A percentile compares a stretch with the other conserved stretches of the same genome.
phyloP scores from a whole-genome alignment of 2,329 filamentous ascomycete species.

The Ophiostoma sp. region DNA sequence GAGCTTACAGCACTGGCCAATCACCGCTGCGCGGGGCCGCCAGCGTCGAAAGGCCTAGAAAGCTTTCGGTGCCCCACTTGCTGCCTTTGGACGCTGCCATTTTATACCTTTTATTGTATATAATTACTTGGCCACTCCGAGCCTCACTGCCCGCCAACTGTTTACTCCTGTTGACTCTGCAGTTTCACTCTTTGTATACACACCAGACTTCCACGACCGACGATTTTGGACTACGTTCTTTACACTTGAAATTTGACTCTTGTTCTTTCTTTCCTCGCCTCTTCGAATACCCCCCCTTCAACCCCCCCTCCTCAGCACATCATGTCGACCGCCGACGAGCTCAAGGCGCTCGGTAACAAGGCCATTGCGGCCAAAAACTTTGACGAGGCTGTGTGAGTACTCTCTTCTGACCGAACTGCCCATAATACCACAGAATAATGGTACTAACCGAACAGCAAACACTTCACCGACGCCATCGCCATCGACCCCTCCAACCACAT shows the following conservation, averaged over 20 bases:
- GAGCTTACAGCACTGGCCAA: constrained; percentile 22
- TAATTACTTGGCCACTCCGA: background rate
- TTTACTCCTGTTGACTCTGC: background rate
- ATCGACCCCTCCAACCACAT: constrained; percentile 89
- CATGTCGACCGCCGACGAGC: constrained; percentile 64
- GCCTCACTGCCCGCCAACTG: constrained; percentile 1
- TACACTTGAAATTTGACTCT: background rate
- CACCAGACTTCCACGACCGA: background rate
- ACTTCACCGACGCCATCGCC: constrained; percentile 90
- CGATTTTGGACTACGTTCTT: constrained; percentile 11
- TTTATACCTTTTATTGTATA: constrained; percentile 14
- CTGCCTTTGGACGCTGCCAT: constrained; percentile 11
- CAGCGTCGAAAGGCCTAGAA: constrained; percentile 31
- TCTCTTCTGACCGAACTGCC: background rate
- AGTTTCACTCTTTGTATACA: background rate
- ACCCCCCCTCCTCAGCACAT: background rate
- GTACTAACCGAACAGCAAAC: constrained; percentile 55
- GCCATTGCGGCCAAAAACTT: constrained; percentile 98
- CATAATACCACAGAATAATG: background rate
- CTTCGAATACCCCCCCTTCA: background rate
- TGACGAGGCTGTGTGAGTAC: constrained; percentile 81
- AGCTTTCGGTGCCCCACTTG: constrained; percentile 24
- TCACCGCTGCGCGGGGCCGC: constrained; percentile 15
- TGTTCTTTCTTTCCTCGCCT: background rate
- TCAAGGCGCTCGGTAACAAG: constrained; percentile 98